Evolutionary conservation across 2,329 filamentous ascomycete species (phyloP), one percentile per base, ranked within the genome.

Genomic region (Lachnellula occidentalis): DNA sequence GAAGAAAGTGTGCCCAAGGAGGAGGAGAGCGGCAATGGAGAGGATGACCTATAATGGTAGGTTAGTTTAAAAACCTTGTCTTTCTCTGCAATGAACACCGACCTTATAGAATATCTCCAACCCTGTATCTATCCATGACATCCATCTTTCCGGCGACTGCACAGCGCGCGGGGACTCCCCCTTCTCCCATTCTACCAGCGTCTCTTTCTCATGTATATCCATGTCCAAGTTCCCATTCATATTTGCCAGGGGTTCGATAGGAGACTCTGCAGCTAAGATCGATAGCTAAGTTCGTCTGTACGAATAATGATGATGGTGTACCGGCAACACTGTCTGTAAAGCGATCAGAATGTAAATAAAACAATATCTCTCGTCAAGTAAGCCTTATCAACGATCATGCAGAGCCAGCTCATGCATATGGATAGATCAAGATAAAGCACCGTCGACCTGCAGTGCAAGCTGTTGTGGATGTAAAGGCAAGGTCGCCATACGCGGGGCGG

Each of bases 341-440:
- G 24, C 7, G 24, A 24, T 24, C 24, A 24, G 24, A 24, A 24
- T 4, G 24, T 24, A 24, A 24, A 24, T 24, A 24, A 4, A 24
- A n/a, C n/a, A n/a, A n/a, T n/a, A n/a, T n/a, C n/a, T n/a, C n/a
- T n/a, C n/a, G n/a, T n/a, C n/a, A n/a, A 12, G 12, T 2, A 22
- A 31, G 27, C 8, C 11, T 34, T 19, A 36, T 15, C 24, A 39
- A 24, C 7, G 46, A 52, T 56, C 45, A 57, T 59, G 55, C 58
- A 59, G 58, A 61, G 60, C 60, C 60, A 15, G 60, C 58, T 61
- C 58, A 22, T 61, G 55, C 60, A 59, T 55, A 57, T 50, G 36
- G 34, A 34, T 15, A n/a, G 5, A 45, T 14, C 6, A 19, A 19
- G n/a, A 12, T 3, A 21, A 22, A 12, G 11, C 41, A 31, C 27